Conservation (phyloP, 768 basidiomycete species). For the Mycena rebaudengoi region DNA sequence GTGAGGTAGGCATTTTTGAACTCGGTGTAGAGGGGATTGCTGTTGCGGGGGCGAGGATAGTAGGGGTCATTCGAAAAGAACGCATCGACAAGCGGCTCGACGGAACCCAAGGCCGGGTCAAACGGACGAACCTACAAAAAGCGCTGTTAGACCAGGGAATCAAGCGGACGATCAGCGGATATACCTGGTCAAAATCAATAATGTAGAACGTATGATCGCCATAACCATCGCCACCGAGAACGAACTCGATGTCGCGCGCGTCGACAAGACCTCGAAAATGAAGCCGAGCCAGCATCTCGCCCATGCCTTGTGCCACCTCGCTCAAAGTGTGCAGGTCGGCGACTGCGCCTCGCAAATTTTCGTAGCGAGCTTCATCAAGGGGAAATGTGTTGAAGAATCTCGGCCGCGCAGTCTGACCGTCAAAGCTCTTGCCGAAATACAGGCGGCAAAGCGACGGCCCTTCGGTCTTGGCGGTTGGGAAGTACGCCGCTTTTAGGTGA, state of each 20-base stretch:
- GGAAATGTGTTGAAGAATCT: constrained; percentile 40
- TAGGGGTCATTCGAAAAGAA: constrained; percentile 42
- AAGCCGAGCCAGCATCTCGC: constrained; percentile 37
- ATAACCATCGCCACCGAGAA: constrained; percentile 34
- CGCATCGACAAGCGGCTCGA: constrained; percentile 32
- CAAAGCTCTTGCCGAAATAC: constrained; percentile 37
- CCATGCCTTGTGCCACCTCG: constrained; percentile 37
- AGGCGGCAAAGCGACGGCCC: constrained; percentile 35
- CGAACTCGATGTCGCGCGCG: constrained; percentile 42
- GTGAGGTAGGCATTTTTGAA: constrained; percentile 34
- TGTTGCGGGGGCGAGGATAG: constrained; percentile 36
- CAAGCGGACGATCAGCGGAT: background rate
- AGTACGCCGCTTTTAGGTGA: background rate
- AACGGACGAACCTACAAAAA: constrained; percentile 32
- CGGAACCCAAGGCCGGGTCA: constrained; percentile 20
- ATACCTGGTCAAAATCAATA: constrained; percentile 44
- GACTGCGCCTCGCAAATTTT: constrained; percentile 3
- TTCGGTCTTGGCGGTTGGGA: constrained; percentile 6
- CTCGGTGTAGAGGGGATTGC: constrained; percentile 29
- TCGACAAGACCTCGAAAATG: constrained; percentile 38
- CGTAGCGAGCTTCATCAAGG: constrained; percentile 33
- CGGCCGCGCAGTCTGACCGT: constrained; percentile 3
- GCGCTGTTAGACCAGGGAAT: background rate
- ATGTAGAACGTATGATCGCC: constrained; percentile 27
- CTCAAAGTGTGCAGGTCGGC: constrained; percentile 17